Evolutionary conservation across 768 basidiomycete genomes (phyloP).

Genomic region (Trametes maxima): DNA sequence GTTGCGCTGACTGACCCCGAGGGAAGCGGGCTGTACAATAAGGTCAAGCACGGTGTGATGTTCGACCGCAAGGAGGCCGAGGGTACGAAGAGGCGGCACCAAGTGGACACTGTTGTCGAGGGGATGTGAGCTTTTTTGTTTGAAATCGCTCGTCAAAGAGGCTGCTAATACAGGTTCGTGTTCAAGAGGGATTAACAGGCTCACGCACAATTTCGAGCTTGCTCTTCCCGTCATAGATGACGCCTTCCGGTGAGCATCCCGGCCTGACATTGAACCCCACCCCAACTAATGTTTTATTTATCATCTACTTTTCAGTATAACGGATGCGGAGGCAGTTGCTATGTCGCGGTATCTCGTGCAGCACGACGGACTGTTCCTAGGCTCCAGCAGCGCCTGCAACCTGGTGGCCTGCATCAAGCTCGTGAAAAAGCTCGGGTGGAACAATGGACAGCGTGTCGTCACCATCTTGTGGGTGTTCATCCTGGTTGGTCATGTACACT

Average conservation of each 20-base stretch:
- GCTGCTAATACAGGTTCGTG: not conserved
- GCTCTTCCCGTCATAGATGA: conserved; percentile 82
- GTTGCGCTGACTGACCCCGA: conserved; percentile 89
- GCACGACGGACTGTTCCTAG: conserved; percentile 91
- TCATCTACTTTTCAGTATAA: conserved; percentile 56
- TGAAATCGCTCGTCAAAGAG: not conserved
- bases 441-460: conserved; percentile 70
- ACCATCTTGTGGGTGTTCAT: conserved; percentile 72
- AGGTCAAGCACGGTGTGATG: conserved; percentile 95
- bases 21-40: conserved; percentile 94
- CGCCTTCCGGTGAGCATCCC: no score
- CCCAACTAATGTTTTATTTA: no score
- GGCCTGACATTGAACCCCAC: no score
- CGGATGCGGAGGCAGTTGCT: conserved; percentile 90
- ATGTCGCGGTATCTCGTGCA: conserved; percentile 94
- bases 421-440: conserved; percentile 69
- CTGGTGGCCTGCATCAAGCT: conserved; percentile 89
- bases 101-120: conserved; percentile 96
- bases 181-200: conserved; percentile 84
- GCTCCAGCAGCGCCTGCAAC: conserved; percentile 96
- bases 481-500: not conserved
- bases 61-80: conserved; percentile 91
- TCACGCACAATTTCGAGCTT: conserved; percentile 88
- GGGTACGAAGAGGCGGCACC: conserved; percentile 89
- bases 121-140: conserved; percentile 61